Percentiles rank a stretch among this genome's conserved stretches.
Evolutionary conservation across 106 monocot genomes (phyloP).

Genomic region (Hemerocallis citrina): DNA sequence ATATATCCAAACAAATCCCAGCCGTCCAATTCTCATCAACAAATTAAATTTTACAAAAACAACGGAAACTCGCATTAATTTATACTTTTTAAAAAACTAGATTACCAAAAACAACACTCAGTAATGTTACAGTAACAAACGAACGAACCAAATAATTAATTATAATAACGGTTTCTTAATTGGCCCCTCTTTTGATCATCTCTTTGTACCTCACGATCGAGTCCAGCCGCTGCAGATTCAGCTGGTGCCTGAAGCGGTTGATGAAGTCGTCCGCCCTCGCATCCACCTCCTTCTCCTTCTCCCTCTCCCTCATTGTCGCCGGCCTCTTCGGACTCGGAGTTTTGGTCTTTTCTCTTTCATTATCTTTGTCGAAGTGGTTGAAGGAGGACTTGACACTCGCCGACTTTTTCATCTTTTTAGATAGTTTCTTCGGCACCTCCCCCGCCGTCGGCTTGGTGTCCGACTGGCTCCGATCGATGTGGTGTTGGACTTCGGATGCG

Average conservation of each 20-base stretch:
- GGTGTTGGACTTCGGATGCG: neutral
- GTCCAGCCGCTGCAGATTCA: constrained; percentile 69
- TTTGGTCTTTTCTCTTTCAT: neutral
- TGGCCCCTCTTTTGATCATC: constrained; percentile 43
- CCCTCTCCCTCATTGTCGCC: neutral
- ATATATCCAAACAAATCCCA: no score
- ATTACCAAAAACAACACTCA: no score
- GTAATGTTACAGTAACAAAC: no score
- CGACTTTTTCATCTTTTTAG: neutral
- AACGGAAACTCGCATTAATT: no score
- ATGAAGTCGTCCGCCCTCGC: constrained; percentile 77
- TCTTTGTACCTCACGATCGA: constrained; percentile 67
- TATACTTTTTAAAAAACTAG: no score
- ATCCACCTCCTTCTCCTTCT: constrained; percentile 1
- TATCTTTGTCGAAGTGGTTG: constrained; percentile 5
- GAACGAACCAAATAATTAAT: no score
- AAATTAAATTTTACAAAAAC: no score
- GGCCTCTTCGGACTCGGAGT: neutral
- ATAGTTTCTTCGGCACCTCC: neutral
- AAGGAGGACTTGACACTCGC: constrained; percentile 7
- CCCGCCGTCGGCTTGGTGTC: neutral
- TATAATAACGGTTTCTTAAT: no score
- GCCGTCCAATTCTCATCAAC: no score
- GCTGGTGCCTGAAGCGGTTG: constrained; percentile 65
- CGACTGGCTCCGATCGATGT: constrained; percentile 10